A percentile compares a stretch with the other conserved stretches of the same genome.
phyloP scores from a whole-genome alignment of 2,329 filamentous ascomycete species.

The Diaporthe batatas region DNA sequence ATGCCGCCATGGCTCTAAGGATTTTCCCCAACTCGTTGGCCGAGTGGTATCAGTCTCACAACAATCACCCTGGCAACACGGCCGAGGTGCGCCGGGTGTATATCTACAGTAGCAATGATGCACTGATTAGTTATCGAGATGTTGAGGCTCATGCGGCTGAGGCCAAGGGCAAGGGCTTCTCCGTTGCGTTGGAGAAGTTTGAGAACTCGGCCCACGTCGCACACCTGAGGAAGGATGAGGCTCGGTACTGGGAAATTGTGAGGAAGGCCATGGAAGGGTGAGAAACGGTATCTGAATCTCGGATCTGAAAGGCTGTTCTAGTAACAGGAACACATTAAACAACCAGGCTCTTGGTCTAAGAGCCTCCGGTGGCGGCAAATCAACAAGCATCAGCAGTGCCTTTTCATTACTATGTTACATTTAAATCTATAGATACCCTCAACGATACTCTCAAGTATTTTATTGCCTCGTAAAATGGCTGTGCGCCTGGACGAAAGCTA shows the following conservation, averaged over 20 bases:
- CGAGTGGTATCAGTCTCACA: conserved; percentile 47
- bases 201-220: conserved; percentile 63
- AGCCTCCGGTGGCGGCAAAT: too few relatives aligned
- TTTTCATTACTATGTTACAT: too few relatives aligned
- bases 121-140: conserved; percentile 59
- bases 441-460: too few relatives aligned
- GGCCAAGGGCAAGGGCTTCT: conserved; percentile 56
- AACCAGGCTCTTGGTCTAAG: background rate
- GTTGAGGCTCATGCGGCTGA: conserved; percentile 62
- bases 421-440: too few relatives aligned
- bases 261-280: conserved; percentile 59
- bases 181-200: conserved; percentile 59
- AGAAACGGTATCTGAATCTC: background rate
- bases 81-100: conserved; percentile 62
- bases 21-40: conserved; percentile 53
- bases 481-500: too few relatives aligned
- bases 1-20: conserved; percentile 47
- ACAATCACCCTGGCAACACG: conserved; percentile 49
- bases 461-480: too few relatives aligned
- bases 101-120: conserved; percentile 63
- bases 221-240: conserved; percentile 59
- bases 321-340: too few relatives aligned
- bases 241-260: conserved; percentile 65
- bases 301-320: background rate
- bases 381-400: background rate